A percentile compares a stretch with the other conserved stretches of the same genome.
Evolutionary conservation across 2,329 filamentous ascomycete species (phyloP).

Genomic region (Diaporthe sp.): DNA sequence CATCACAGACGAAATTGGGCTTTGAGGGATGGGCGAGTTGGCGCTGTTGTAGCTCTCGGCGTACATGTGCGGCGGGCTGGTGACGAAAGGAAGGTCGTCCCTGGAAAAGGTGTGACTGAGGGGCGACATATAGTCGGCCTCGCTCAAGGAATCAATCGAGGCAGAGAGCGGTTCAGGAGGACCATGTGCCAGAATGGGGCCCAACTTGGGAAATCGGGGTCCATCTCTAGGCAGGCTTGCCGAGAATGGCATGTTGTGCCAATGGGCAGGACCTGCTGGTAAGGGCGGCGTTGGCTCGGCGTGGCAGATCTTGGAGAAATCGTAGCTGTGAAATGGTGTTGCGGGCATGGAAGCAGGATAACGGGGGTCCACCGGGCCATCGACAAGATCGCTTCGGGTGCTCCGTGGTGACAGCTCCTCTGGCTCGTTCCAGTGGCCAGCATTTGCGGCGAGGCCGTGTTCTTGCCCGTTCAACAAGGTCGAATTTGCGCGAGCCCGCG

Average conservation of each 20-base stretch:
- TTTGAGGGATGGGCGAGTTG: constrained; percentile 68
- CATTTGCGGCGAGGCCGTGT: constrained; percentile 47
- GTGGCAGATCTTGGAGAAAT: constrained; percentile 67
- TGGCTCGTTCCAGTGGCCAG: constrained; percentile 56
- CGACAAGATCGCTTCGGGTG: constrained; percentile 53
- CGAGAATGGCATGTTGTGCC: constrained; percentile 64
- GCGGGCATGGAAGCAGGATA: constrained; percentile 59
- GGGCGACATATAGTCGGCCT: constrained; percentile 72
- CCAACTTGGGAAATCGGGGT: constrained; percentile 61
- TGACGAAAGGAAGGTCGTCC: constrained; percentile 69
- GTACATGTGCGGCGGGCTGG: constrained; percentile 70
- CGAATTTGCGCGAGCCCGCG: constrained; percentile 63
- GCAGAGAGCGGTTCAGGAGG: constrained; percentile 66
- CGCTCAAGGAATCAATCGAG: constrained; percentile 72
- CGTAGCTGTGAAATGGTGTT: constrained; percentile 57
- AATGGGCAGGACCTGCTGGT: constrained; percentile 54
- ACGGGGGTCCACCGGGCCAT: constrained; percentile 54
- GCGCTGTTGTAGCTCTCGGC: constrained; percentile 66
- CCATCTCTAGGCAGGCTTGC: constrained; percentile 57
- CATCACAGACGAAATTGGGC: constrained; percentile 68
- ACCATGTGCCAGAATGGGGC: constrained; percentile 54
- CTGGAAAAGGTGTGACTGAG: constrained; percentile 67
- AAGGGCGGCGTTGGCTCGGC: constrained; percentile 58
- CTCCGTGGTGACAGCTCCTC: constrained; percentile 53
- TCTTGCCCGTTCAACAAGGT: constrained; percentile 36